Conservation (phyloP, 1,139 yeast genomes). For the Saccharomyces hybrid region DNA sequence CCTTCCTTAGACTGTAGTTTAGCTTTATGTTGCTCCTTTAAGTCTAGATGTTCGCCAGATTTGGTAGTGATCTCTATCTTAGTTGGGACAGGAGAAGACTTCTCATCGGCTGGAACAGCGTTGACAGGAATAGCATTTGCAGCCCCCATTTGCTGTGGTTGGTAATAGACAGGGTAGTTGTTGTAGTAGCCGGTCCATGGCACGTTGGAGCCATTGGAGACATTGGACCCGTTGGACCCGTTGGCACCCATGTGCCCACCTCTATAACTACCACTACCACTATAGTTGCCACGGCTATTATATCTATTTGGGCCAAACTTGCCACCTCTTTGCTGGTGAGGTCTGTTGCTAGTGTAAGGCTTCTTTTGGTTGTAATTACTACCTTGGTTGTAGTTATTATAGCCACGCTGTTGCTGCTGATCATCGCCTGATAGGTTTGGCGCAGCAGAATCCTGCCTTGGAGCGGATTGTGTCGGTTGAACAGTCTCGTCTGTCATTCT, state of each 20-base stretch:
- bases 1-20: not conserved
- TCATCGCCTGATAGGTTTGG: not conserved
- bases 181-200: not conserved
- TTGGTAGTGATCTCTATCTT: constrained; percentile 32
- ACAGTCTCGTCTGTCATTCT: not conserved
- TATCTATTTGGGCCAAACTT: not conserved
- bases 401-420: constrained; percentile 1
- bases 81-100: constrained; percentile 12
- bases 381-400: not conserved
- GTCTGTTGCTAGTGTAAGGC: not conserved
- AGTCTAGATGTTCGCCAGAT: constrained; percentile 29
- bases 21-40: constrained; percentile 20
- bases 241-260: not conserved
- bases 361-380: not conserved
- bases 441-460: not conserved
- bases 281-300: not conserved
- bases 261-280: not conserved
- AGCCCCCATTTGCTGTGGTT: not conserved
- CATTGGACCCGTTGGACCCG: no score
- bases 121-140: not conserved
- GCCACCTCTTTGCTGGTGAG: not conserved
- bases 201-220: not conserved
- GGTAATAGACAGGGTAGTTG: not conserved
- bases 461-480: not conserved
- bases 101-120: not conserved